Conservation (phyloP, 2,329 filamentous ascomycete genomes). For the Thielaviopsis ethacetica region DNA sequence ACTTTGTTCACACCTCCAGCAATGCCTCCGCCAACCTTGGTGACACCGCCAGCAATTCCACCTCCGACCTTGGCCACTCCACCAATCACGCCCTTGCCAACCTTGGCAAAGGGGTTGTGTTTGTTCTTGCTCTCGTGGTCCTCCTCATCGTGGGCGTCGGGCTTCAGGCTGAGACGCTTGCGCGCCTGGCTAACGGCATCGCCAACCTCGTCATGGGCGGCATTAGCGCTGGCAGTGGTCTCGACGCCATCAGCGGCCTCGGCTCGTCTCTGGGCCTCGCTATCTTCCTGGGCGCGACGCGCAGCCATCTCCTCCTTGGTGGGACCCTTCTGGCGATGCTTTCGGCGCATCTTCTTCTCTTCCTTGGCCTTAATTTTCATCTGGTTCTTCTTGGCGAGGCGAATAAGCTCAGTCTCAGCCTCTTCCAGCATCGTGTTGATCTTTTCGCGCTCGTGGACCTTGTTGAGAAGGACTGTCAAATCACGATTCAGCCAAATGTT, state of each 20-base stretch:
- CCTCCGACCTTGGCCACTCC: conserved; percentile 16
- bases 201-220: conserved; percentile 35
- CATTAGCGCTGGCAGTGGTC: conserved; percentile 26
- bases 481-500: conserved; percentile 97
- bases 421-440: conserved; percentile 58
- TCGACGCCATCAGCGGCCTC: conserved; percentile 31
- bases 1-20: conserved; percentile 18
- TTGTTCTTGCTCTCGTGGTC: conserved; percentile 28
- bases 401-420: conserved; percentile 75
- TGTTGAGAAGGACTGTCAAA: conserved; percentile 65
- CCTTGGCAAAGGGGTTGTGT: conserved; percentile 32
- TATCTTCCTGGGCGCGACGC: conserved; percentile 32
- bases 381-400: conserved; percentile 61
- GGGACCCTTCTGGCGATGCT: conserved; percentile 29
- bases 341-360: conserved; percentile 46
- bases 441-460: conserved; percentile 58
- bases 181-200: conserved; percentile 26
- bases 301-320: conserved; percentile 34
- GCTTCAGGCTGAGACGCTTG: conserved; percentile 5
- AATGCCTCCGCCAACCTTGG: conserved; percentile 7
- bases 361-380: conserved; percentile 48
- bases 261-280: conserved; percentile 33
- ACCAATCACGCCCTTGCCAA: conserved; percentile 22
- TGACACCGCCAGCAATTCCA: conserved; percentile 8
- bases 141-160: conserved; percentile 20